phyloP scores from a whole-genome alignment of 192 early-diverging fungal species.

The Coemansia sp. region DNA sequence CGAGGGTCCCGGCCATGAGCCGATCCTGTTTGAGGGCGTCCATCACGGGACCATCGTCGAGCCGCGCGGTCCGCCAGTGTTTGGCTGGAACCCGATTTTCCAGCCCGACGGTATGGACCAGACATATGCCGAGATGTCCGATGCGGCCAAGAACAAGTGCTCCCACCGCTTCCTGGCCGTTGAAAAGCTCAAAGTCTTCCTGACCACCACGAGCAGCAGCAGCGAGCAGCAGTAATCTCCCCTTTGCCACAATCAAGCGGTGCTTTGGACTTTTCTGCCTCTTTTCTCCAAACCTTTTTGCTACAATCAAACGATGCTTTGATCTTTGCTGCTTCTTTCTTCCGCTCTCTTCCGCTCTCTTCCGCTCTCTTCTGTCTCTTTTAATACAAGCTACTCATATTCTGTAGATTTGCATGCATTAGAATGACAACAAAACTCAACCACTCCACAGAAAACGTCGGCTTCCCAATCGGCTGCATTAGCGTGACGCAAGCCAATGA shows the following conservation, averaged over 20 bases:
- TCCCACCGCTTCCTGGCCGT: slow-evolving; percentile 84
- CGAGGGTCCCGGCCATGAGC: slow-evolving; percentile 76
- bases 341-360: too few species aligned
- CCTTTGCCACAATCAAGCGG: background rate
- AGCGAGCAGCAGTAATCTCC: background rate
- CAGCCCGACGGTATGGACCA: slow-evolving; percentile 72
- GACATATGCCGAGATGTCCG: slow-evolving; percentile 88
- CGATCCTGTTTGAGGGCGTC: slow-evolving; percentile 84
- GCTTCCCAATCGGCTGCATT: slow-evolving; percentile 64
- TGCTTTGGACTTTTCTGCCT: background rate
- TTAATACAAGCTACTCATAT: background rate
- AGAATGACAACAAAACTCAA: slow-evolving; percentile 21
- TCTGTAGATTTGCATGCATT: background rate
- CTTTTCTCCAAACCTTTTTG: too few species aligned
- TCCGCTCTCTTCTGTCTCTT: background rate
- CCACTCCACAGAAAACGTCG: slow-evolving; percentile 42
- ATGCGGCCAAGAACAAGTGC: slow-evolving; percentile 82
- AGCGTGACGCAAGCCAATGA: slow-evolving; percentile 60
- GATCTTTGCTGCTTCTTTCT: background rate
- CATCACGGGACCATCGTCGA: slow-evolving; percentile 81
- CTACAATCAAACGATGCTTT: background rate
- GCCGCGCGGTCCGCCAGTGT: slow-evolving; percentile 75
- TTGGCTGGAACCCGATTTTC: slow-evolving; percentile 98
- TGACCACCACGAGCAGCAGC: slow-evolving; percentile 19
- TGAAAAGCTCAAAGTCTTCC: slow-evolving; percentile 62